These are phyloP conservation scores for Brassica balearica DNA, from an alignment of 441 rosid species.

Conservation along the genomic window DNA sequence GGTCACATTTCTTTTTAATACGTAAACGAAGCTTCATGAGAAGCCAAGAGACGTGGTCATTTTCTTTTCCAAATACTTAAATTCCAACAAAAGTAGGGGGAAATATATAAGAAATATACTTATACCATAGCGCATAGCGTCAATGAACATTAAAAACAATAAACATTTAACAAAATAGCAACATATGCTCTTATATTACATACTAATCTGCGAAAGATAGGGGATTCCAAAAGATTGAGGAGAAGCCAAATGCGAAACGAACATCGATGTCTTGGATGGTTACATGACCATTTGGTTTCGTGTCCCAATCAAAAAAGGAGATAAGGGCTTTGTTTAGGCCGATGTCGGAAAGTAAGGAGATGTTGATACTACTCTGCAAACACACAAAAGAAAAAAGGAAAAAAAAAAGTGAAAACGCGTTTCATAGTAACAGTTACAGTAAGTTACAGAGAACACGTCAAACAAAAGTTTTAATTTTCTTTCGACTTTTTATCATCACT, in stretches of 20 bases:
- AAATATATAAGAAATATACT: neutral
- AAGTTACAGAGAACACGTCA: too few species aligned
- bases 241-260: constrained; percentile 22
- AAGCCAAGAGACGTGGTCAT: constrained; percentile 18
- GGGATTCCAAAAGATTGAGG: constrained; percentile 13
- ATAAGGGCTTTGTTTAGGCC: constrained; percentile 11
- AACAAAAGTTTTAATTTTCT: too few species aligned
- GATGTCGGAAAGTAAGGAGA: constrained; percentile 38
- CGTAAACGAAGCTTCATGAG: neutral
- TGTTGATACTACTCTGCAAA: neutral
- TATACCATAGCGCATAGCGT: neutral
- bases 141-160: constrained; percentile 6
- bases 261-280: constrained; percentile 6
- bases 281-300: constrained; percentile 21
- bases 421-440: too few species aligned
- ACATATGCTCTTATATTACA: neutral
- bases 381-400: too few species aligned
- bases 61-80: neutral
- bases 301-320: constrained; percentile 12
- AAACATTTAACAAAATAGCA: neutral
- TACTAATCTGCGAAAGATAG: neutral
- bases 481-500: too few species aligned
- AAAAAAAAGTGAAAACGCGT: too few species aligned
- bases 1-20: neutral
- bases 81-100: neutral